phyloP scores from a whole-genome alignment of 139 green algal species.

The Choricystis sp. region DNA sequence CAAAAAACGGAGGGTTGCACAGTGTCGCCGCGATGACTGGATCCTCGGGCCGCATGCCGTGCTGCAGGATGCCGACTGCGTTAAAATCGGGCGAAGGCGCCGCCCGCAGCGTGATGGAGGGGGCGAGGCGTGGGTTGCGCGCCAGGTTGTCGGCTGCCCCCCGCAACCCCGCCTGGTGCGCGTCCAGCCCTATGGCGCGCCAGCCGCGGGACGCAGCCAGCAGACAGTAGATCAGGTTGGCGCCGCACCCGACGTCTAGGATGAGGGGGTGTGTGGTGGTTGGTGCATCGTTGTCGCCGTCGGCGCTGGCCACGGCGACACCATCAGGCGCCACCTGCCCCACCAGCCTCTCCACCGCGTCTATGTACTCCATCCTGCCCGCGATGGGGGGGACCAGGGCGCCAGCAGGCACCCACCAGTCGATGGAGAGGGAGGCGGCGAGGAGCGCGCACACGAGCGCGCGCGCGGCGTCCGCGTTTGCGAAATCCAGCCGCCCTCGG shows the following conservation, averaged over 20 bases:
- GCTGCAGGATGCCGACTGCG: neutral
- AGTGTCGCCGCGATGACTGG: neutral
- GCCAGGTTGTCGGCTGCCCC: conserved; percentile 33
- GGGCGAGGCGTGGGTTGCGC: conserved; percentile 46
- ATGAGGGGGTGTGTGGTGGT: conserved; percentile 15
- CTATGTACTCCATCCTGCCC: conserved; percentile 80
- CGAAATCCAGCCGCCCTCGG: conserved; percentile 32
- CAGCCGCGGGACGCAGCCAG: conserved; percentile 65
- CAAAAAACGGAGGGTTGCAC: neutral
- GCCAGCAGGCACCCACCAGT: conserved; percentile 55
- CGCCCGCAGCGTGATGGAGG: conserved; percentile 38
- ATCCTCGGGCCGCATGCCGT: neutral
- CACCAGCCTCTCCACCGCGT: conserved; percentile 82
- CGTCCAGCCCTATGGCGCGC: conserved; percentile 67
- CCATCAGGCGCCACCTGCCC: conserved; percentile 31
- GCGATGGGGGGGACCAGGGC: conserved; percentile 68
- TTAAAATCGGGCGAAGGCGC: neutral
- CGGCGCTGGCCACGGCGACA: neutral
- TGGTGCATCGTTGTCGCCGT: neutral
- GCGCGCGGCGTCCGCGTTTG: conserved; percentile 42
- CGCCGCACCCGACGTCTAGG: conserved; percentile 82
- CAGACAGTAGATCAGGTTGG: conserved; percentile 87
- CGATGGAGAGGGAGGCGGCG: conserved; percentile 38
- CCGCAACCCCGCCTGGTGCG: conserved; percentile 36
- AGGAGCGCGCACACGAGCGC: conserved; percentile 62